Conservation (phyloP, 345 rosid genomes). For the Turritis glabra region DNA sequence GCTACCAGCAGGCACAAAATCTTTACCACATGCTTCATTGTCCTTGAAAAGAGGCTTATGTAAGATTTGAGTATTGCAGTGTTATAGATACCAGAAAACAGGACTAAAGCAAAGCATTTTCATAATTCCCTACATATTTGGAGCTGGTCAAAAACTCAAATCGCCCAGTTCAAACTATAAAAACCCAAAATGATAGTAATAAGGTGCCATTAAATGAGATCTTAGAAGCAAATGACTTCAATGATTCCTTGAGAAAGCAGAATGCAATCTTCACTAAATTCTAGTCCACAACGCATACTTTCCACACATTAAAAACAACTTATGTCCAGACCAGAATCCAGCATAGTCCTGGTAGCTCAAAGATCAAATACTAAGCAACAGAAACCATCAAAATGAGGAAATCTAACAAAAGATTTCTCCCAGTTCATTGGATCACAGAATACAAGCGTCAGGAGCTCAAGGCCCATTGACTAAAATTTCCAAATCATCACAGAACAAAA, state of each 20-base stretch:
- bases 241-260: background rate
- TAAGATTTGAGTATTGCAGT: background rate
- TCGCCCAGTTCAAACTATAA: background rate
- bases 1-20: constrained; percentile 47
- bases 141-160: background rate
- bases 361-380: background rate
- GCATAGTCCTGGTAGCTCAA: background rate
- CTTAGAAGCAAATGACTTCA: background rate
- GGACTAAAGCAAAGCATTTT: background rate
- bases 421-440: background rate
- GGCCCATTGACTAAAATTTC: no score
- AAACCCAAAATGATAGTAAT: background rate
- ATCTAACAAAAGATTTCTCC: background rate
- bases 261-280: background rate
- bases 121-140: background rate
- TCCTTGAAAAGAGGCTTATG: background rate
- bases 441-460: constrained; percentile 12
- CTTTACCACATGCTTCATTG: constrained; percentile 60
- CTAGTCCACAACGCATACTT: background rate
- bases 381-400: constrained; percentile 13
- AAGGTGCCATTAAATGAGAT: background rate
- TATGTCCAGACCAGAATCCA: background rate
- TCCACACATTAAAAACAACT: background rate
- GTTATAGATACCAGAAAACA: background rate
- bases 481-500: no score